Conservation (phyloP, 192 early-diverging fungal genomes). For the Umbelopsis vinacea region DNA sequence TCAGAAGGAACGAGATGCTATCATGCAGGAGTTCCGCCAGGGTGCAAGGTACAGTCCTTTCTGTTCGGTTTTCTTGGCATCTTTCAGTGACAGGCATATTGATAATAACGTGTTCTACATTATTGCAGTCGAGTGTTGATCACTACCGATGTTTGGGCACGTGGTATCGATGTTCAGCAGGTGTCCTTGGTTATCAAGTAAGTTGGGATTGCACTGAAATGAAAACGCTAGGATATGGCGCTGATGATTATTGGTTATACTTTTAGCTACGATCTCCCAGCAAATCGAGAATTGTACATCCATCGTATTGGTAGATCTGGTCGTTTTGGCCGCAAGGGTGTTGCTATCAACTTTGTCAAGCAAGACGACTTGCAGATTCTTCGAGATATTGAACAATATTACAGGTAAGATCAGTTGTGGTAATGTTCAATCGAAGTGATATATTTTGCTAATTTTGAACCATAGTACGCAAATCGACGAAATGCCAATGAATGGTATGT, state of each 20-base stretch:
- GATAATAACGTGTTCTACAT: neutral
- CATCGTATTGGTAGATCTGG: slow-evolving; percentile 99
- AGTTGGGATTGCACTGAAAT: neutral
- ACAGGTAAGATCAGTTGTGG: slow-evolving; percentile 57
- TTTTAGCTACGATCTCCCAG: slow-evolving; percentile 95
- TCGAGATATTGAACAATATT: slow-evolving; percentile 91
- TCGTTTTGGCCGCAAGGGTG: slow-evolving; percentile 99
- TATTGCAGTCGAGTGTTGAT: slow-evolving; percentile 89
- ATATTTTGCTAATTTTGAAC: neutral
- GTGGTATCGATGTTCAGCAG: slow-evolving; percentile 99
- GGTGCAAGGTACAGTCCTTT: slow-evolving; percentile 56
- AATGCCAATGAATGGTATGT: slow-evolving; percentile 90
- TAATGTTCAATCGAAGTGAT: neutral
- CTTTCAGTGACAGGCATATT: neutral
- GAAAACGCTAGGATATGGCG: neutral
- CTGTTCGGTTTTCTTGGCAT: neutral
- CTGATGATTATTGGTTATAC: neutral
- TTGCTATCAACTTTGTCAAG: slow-evolving; percentile 99
- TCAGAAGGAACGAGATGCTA: slow-evolving; percentile 91
- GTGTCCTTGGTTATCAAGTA: slow-evolving; percentile 92
- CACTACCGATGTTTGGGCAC: slow-evolving; percentile 96
- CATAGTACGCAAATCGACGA: slow-evolving; percentile 93
- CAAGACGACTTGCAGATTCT: slow-evolving; percentile 92
- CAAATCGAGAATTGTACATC: slow-evolving; percentile 99
- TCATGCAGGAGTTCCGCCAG: slow-evolving; percentile 99